These are phyloP conservation scores for Calocera cornea DNA, from an alignment of 768 basidiomycete species.

Conservation along the genomic window DNA sequence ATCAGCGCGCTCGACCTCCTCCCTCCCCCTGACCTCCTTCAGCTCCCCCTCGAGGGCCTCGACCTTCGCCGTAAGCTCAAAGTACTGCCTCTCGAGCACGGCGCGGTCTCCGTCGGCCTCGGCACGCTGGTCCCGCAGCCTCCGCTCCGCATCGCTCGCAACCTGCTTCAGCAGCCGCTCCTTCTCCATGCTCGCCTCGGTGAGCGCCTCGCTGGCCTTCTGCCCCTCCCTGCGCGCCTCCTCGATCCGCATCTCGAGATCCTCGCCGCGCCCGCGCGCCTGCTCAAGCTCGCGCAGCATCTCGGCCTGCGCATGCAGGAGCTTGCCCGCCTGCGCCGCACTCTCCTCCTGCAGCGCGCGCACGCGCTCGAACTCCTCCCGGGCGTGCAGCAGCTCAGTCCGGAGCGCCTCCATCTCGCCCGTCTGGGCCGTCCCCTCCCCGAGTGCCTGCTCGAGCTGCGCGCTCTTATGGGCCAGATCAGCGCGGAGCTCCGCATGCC, in stretches of 20 bases:
- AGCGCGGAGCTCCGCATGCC: slow-evolving; percentile 42
- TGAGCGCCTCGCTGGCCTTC: slow-evolving; percentile 52
- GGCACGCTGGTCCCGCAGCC: slow-evolving; percentile 74
- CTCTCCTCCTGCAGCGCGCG: slow-evolving; percentile 53
- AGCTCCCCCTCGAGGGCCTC: slow-evolving; percentile 49
- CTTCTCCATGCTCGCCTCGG: slow-evolving; percentile 59
- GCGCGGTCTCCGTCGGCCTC: slow-evolving; percentile 92
- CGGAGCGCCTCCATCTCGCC: slow-evolving; percentile 43
- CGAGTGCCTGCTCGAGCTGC: slow-evolving; percentile 41
- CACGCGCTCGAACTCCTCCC: slow-evolving; percentile 51
- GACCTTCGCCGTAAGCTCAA: slow-evolving; percentile 49
- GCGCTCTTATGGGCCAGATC: slow-evolving; percentile 44
- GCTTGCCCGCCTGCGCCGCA: slow-evolving; percentile 43
- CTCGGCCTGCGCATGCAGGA: slow-evolving; percentile 65
- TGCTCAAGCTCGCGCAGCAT: slow-evolving; percentile 60
- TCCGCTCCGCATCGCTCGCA: slow-evolving; percentile 46
- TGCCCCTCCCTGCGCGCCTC: slow-evolving; percentile 58
- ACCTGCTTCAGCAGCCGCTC: slow-evolving; percentile 61
- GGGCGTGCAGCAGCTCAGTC: slow-evolving; percentile 48
- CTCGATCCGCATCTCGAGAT: slow-evolving; percentile 62
- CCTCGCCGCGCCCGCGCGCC: slow-evolving; percentile 57
- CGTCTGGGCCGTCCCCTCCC: slow-evolving; percentile 57
- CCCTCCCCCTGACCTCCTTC: slow-evolving; percentile 45
- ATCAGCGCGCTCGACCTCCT: slow-evolving; percentile 54
- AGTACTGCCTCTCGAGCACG: slow-evolving; percentile 78